Percentiles rank a stretch among this genome's conserved stretches.
phyloP scores from a whole-genome alignment of 208 protist species.

The Leishmania amazonensis region DNA sequence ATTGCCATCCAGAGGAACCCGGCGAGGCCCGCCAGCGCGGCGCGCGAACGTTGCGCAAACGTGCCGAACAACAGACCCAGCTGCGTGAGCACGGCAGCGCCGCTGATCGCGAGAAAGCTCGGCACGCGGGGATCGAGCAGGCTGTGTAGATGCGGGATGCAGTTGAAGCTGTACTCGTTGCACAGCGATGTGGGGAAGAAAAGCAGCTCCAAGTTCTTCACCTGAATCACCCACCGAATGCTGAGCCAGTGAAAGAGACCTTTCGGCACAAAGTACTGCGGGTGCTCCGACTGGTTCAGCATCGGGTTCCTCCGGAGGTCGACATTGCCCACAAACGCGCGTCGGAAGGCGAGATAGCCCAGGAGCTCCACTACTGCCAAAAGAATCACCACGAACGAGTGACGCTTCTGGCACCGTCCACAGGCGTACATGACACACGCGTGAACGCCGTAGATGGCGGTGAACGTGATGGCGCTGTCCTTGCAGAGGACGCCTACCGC shows the following conservation, averaged over 20 bases:
- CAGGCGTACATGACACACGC: slow-evolving; percentile 42
- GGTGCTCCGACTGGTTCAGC: slow-evolving; percentile 78
- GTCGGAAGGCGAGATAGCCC: slow-evolving; percentile 57
- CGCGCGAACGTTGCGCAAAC: slow-evolving; percentile 10
- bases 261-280: slow-evolving; percentile 61
- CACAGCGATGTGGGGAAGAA: slow-evolving; percentile 76
- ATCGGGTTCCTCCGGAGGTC: slow-evolving; percentile 49
- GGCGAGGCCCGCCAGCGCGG: slow-evolving; percentile 27
- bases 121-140: slow-evolving; percentile 44
- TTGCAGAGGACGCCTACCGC: slow-evolving; percentile 48
- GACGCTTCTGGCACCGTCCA: slow-evolving; percentile 11
- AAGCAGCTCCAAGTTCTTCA: slow-evolving; percentile 80
- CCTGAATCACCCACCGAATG: slow-evolving; percentile 64
- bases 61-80: slow-evolving; percentile 16
- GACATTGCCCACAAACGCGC: slow-evolving; percentile 46
- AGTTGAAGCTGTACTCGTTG: slow-evolving; percentile 91
- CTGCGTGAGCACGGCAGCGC: slow-evolving; percentile 2
- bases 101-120: slow-evolving; percentile 26
- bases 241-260: slow-evolving; percentile 41
- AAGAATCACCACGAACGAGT: slow-evolving; percentile 13
- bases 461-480: slow-evolving; percentile 81
- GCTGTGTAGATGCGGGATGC: slow-evolving; percentile 65
- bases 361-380: slow-evolving; percentile 26
- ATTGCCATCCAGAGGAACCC: slow-evolving; percentile 67
- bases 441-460: slow-evolving; percentile 54